These are phyloP conservation scores for Phytophthora foliorum DNA, from an alignment of 352 stramenopile species.

Conservation along the genomic window DNA sequence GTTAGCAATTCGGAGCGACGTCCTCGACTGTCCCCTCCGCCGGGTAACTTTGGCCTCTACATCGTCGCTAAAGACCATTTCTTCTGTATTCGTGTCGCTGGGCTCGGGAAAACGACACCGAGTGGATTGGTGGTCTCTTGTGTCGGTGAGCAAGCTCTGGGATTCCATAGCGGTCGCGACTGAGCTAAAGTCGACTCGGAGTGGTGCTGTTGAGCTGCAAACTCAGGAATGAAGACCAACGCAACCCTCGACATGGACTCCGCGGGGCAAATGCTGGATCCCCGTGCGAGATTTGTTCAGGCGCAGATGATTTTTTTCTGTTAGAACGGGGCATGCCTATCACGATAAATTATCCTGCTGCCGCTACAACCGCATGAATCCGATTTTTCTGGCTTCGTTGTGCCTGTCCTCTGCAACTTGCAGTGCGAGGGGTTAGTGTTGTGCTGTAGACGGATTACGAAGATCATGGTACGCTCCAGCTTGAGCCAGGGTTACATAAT, in stretches of 20 bases:
- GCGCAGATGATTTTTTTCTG: slow-evolving; percentile 26
- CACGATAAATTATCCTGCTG: slow-evolving; percentile 10
- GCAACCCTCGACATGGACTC: background rate
- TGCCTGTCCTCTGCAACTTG: too few relatives aligned
- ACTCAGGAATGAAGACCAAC: slow-evolving; percentile 22
- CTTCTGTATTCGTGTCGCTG: background rate
- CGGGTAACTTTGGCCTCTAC: slow-evolving; percentile 16
- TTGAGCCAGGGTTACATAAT: too few relatives aligned
- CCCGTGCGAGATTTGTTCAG: background rate
- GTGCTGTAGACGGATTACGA: too few relatives aligned
- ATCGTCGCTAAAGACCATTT: background rate
- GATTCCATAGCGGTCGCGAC: slow-evolving; percentile 21
- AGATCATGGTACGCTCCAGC: too few relatives aligned
- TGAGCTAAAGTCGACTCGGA: background rate
- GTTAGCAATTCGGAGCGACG: slow-evolving; percentile 5
- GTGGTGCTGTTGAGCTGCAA: slow-evolving; percentile 4
- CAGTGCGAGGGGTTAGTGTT: too few relatives aligned
- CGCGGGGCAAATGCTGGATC: background rate
- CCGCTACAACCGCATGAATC: slow-evolving; percentile 14
- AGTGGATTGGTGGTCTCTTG: slow-evolving; percentile 20
- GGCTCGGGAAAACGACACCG: slow-evolving; percentile 21
- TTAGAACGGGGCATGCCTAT: slow-evolving; percentile 29
- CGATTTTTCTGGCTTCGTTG: too few relatives aligned
- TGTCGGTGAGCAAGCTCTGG: slow-evolving; percentile 13
- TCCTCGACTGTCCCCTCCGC: background rate